Evolutionary conservation across 495 filamentous ascomycete species (phyloP).

Genomic region (Rostrohypoxylon terebratum): DNA sequence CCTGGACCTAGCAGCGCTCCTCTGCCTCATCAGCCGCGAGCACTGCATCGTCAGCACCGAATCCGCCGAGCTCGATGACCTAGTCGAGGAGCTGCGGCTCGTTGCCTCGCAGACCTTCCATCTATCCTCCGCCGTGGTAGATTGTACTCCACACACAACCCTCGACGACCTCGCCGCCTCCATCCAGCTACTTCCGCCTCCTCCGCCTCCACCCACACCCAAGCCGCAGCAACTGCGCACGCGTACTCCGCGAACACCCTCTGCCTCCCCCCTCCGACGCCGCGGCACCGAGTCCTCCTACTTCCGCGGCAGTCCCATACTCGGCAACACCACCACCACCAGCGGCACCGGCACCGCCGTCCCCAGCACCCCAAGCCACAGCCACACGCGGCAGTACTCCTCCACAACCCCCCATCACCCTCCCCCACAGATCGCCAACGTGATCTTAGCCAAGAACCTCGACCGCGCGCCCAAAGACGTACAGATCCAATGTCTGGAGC

Average conservation of each 20-base stretch:
- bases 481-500: slow-evolving; percentile 90
- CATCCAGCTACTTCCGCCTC: slow-evolving; percentile 56
- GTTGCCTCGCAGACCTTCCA: slow-evolving; percentile 78
- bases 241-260: slow-evolving; percentile 27
- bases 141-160: slow-evolving; percentile 77
- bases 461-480: slow-evolving; percentile 74
- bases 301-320: neutral
- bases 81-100: slow-evolving; percentile 78
- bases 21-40: slow-evolving; percentile 81
- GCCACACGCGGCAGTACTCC: neutral
- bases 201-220: slow-evolving; percentile 45
- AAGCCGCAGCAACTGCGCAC: slow-evolving; percentile 23
- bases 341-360: neutral
- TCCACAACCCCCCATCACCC: slow-evolving; percentile 8
- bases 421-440: slow-evolving; percentile 71
- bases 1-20: slow-evolving; percentile 85
- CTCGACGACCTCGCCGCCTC: slow-evolving; percentile 82
- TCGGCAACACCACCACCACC: neutral
- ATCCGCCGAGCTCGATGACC: slow-evolving; percentile 66
- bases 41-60: slow-evolving; percentile 90
- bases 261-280: slow-evolving; percentile 33
- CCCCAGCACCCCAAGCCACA: neutral
- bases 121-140: slow-evolving; percentile 72
- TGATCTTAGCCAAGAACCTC: slow-evolving; percentile 84
- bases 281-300: slow-evolving; percentile 32